These are phyloP conservation scores for Coniella vitis DNA, from an alignment of 2,329 filamentous ascomycete species.

Conservation along the genomic window DNA sequence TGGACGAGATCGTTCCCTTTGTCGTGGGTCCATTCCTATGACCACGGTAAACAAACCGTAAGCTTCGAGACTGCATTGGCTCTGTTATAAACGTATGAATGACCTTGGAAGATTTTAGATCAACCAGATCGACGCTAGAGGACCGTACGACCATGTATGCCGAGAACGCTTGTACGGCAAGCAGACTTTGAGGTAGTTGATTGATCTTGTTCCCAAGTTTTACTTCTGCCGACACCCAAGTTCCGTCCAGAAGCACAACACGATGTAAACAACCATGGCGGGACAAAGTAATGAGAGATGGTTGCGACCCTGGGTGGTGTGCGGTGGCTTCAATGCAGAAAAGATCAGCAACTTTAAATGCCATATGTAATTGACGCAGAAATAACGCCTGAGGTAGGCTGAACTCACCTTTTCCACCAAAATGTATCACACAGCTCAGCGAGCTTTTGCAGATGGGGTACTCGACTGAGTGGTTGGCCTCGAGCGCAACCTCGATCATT, in stretches of 20 bases:
- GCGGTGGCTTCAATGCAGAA: conserved; percentile 13
- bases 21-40: conserved; percentile 46
- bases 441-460: conserved; percentile 46
- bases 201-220: conserved; percentile 31
- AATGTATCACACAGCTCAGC: conserved; percentile 41
- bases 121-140: conserved; percentile 52
- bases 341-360: background rate
- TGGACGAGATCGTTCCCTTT: conserved; percentile 48
- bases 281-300: conserved; percentile 42
- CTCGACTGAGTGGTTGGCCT: conserved; percentile 34
- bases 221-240: conserved; percentile 46
- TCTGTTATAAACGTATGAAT: conserved; percentile 58
- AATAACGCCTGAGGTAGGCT: background rate
- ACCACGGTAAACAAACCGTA: conserved; percentile 53
- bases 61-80: conserved; percentile 49
- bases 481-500: conserved; percentile 50
- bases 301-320: conserved; percentile 18
- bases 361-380: background rate
- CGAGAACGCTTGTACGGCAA: conserved; percentile 51
- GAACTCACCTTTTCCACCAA: conserved; percentile 39
- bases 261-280: conserved; percentile 44
- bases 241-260: conserved; percentile 32
- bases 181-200: conserved; percentile 46
- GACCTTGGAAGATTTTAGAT: conserved; percentile 47
- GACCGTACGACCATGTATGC: conserved; percentile 54